Percentiles rank a stretch among this genome's conserved stretches.
Evolutionary conservation across 2,329 filamentous ascomycete genomes (phyloP).

Genomic region (Metarhizium anisopliae): DNA sequence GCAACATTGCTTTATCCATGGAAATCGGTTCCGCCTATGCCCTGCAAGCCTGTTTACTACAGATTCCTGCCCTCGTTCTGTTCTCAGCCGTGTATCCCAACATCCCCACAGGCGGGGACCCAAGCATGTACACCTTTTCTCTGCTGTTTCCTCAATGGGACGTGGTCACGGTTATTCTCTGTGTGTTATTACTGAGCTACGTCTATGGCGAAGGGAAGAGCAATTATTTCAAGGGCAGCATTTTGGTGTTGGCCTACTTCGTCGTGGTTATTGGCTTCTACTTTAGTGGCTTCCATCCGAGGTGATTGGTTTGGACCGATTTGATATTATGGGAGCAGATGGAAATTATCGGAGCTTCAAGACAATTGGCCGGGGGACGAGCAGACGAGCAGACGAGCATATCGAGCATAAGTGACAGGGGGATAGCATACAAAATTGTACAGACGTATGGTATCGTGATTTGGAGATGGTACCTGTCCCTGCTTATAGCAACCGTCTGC

Average conservation of each 20-base stretch:
- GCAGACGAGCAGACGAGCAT: too few relatives aligned
- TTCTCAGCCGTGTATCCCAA: slow-evolving; percentile 71
- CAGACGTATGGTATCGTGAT: too few relatives aligned
- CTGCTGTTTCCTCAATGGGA: slow-evolving; percentile 98
- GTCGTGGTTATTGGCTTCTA: slow-evolving; percentile 91
- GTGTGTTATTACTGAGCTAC: slow-evolving; percentile 92
- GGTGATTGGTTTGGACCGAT: slow-evolving; percentile 35
- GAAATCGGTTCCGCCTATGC: slow-evolving; percentile 97
- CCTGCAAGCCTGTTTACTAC: slow-evolving; percentile 87
- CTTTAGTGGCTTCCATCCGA: slow-evolving; percentile 54
- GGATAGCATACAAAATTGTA: too few relatives aligned
- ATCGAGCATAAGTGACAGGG: too few relatives aligned
- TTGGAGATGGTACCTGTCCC: too few relatives aligned
- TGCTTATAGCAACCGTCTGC: too few relatives aligned
- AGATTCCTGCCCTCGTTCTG: slow-evolving; percentile 85
- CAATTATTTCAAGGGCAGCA: slow-evolving; percentile 99
- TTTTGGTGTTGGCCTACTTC: slow-evolving; percentile 84
- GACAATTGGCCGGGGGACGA: too few relatives aligned
- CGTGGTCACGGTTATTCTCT: slow-evolving; percentile 96
- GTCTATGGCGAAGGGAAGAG: slow-evolving; percentile 98
- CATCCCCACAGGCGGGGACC: slow-evolving; percentile 26
- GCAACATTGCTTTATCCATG: slow-evolving; percentile 97
- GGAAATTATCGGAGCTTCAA: too few relatives aligned
- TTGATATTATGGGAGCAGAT: too few relatives aligned
- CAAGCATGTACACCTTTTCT: slow-evolving; percentile 59